Evolutionary conservation across 768 basidiomycete species (phyloP), one percentile per base, ranked within the genome.

Genomic region (Cystobasidium ongulense): DNA sequence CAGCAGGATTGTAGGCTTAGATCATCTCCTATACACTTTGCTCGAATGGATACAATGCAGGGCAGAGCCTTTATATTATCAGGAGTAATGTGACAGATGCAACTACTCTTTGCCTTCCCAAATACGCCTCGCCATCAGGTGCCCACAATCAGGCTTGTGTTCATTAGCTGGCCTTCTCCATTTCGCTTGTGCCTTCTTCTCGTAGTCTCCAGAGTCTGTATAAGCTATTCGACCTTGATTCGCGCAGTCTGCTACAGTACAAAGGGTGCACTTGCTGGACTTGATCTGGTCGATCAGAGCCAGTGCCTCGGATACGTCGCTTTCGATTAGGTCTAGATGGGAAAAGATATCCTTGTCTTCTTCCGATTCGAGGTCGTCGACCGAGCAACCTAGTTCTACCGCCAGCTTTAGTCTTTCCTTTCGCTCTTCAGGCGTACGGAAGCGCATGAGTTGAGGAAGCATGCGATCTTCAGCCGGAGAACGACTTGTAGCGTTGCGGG

Each of bases 161-260:
- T 71, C 68, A n/a, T 23, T 59, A 25, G 33, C 68, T 5, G 68
- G 68, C 36, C 54, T 27, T 36, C 68, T 54, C 68, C 68, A 71
- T 36, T 59, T 71, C 11, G 27, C 43, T 23, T 46, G 50, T 36
- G 33, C 25, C 11, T 41, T 10, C 54, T 71, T 46, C n/a, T 71
- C 68, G 46, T 29, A 36, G 27, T 61, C 68, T n/a, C 11, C 54
- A n/a, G 2, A 7, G 13, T 71, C 68, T 10, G 68, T 71, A 15
- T 2, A 71, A 10, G 53, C 68, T 29, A 71, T 71, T 21, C 68
- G 33, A 10, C 68, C 68, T 39, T 71, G 50, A 21, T 25, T 38
- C 7, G 68, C 53, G 25, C 68, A 71, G 53, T 71, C 68, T 10
- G 68, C 50, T 8, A 71, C 15, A 10, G 68, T 71, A 43, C 68